phyloP scores from a whole-genome alignment of 306 rosid species.

The Cicer judaicum region DNA sequence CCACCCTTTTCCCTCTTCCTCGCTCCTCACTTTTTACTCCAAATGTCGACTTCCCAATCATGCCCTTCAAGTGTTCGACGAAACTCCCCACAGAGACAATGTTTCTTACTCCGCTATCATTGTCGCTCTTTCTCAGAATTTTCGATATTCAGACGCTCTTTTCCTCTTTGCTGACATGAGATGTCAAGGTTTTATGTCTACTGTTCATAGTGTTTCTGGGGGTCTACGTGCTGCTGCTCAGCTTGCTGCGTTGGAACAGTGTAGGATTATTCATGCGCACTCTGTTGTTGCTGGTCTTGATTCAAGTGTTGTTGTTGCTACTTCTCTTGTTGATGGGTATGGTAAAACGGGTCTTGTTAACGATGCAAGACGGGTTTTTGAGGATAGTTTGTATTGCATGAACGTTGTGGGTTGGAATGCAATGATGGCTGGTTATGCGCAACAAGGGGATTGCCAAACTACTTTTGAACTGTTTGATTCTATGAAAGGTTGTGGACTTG shows the following conservation, averaged over 20 bases:
- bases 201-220: conserved; percentile 64
- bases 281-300: conserved; percentile 62
- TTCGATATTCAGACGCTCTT: conserved; percentile 52
- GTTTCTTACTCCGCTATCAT: conserved; percentile 76
- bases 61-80: conserved; percentile 73
- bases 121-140: conserved; percentile 80
- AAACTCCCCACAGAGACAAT: conserved; percentile 60
- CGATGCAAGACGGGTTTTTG: conserved; percentile 75
- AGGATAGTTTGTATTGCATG: conserved; percentile 53
- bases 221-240: conserved; percentile 72
- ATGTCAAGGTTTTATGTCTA: conserved; percentile 53
- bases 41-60: conserved; percentile 55
- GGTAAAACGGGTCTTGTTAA: conserved; percentile 73
- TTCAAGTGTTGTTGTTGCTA: conserved; percentile 58
- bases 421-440: conserved; percentile 81
- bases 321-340: conserved; percentile 74
- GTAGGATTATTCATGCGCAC: conserved; percentile 69
- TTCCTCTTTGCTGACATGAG: conserved; percentile 61
- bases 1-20: conserved; percentile 67
- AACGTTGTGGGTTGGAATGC: conserved; percentile 85
- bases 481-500: conserved; percentile 58
- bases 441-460: conserved; percentile 67
- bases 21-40: conserved; percentile 66
- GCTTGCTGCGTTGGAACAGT: conserved; percentile 81
- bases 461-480: conserved; percentile 51